Evolutionary conservation across 768 basidiomycete species (phyloP).

Genomic region (Hemileccinum impolitum): DNA sequence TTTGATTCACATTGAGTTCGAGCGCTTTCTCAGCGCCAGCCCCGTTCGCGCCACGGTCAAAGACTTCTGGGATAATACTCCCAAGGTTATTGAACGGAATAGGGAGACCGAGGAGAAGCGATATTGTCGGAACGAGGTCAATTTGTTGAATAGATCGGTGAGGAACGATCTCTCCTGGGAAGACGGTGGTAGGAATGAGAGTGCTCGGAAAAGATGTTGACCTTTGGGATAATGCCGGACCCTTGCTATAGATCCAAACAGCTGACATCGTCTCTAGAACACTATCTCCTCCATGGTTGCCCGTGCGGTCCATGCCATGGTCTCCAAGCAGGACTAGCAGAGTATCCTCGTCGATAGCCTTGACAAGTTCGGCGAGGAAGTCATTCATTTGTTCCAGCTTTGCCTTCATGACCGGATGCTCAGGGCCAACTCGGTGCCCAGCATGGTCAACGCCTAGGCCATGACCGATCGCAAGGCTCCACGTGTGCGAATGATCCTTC

Average conservation of each 20-base stretch:
- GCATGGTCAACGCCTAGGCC: conserved; percentile 96
- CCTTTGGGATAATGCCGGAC: conserved; percentile 42
- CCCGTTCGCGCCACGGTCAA: conserved; percentile 46
- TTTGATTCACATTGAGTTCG: conserved; percentile 67
- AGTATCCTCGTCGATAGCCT: conserved; percentile 78
- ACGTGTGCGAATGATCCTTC: conserved; percentile 46
- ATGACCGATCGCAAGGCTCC: conserved; percentile 90
- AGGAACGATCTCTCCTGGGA: conserved; percentile 52
- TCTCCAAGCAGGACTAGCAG: conserved; percentile 90
- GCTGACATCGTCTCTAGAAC: conserved; percentile 79
- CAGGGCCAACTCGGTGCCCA: conserved; percentile 91
- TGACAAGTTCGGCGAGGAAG: conserved; percentile 71
- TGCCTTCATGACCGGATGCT: conserved; percentile 77
- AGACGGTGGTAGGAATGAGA: conserved; percentile 52
- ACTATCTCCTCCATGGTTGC: conserved; percentile 95
- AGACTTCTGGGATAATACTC: conserved; percentile 86
- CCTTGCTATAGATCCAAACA: conserved; percentile 92
- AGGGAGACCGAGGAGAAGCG: conserved; percentile 86
- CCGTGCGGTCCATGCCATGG: conserved; percentile 94
- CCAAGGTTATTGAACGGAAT: conserved; percentile 97
- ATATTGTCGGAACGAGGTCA: conserved; percentile 85
- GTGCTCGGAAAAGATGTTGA: conserved; percentile 40
- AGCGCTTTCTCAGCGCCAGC: conserved; percentile 55
- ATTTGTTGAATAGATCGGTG: conserved; percentile 85
- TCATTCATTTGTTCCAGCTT: conserved; percentile 89